These are phyloP conservation scores for Cystofilobasidium capitatum DNA, from an alignment of 768 basidiomycete genomes.

Conservation along the genomic window DNA sequence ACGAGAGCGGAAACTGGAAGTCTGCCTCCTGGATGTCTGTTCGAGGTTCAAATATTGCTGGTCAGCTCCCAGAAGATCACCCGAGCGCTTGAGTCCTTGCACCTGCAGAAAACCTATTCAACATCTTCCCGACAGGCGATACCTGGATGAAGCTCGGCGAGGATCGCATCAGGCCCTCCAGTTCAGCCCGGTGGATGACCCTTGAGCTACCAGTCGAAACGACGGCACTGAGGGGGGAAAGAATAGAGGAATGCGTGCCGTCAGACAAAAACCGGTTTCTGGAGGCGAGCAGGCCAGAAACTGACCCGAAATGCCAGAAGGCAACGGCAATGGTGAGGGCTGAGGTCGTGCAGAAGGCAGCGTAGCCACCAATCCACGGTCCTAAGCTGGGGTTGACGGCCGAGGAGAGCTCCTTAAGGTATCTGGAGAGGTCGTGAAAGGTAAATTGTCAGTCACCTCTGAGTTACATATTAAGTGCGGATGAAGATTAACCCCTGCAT, in stretches of 20 bases:
- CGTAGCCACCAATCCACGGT: neutral
- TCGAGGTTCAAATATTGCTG: too few species aligned
- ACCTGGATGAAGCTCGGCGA: constrained; percentile 9
- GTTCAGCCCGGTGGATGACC: constrained; percentile 9
- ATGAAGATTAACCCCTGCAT: too few species aligned
- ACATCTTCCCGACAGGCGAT: constrained; percentile 5
- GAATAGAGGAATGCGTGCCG: too few species aligned
- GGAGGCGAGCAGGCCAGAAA: neutral
- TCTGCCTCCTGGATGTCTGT: constrained; percentile 21
- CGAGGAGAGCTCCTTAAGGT: neutral
- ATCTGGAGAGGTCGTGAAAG: too few species aligned
- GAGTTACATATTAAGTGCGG: too few species aligned
- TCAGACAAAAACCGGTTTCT: too few species aligned
- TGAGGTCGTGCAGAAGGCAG: neutral
- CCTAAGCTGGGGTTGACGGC: neutral
- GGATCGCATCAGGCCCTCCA: constrained; percentile 6
- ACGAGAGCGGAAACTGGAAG: too few species aligned
- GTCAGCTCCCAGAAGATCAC: too few species aligned
- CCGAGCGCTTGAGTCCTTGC: too few species aligned
- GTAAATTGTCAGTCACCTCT: too few species aligned
- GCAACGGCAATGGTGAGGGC: neutral
- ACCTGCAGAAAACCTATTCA: constrained; percentile 18
- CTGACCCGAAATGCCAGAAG: neutral
- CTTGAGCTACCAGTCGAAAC: neutral
- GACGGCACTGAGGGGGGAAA: neutral